phyloP scores from a whole-genome alignment of 2,329 filamentous ascomycete species.

The Claviceps quebecensis region DNA sequence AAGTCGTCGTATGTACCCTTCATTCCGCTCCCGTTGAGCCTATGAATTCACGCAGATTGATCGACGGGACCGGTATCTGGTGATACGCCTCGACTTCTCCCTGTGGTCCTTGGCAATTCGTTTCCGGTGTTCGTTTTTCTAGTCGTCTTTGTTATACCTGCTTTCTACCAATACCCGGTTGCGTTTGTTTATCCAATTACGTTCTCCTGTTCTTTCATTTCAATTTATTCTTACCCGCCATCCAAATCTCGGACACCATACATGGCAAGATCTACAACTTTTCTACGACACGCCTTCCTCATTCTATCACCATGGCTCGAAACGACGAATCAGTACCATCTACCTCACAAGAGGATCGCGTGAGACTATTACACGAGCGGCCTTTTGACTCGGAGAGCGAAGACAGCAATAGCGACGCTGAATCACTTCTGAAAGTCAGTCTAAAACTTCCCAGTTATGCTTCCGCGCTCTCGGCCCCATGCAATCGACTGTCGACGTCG shows the following conservation, averaged over 20 bases:
- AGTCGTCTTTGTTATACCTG: background rate
- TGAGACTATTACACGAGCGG: conserved; percentile 30
- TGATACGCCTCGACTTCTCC: background rate
- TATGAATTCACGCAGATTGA: background rate
- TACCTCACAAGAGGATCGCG: conserved; percentile 29
- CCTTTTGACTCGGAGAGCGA: conserved; percentile 32
- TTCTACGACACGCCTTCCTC: background rate
- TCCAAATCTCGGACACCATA: background rate
- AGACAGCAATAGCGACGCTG: conserved; percentile 22
- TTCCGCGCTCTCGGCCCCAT: conserved; percentile 16
- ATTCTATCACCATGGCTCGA: conserved; percentile 26
- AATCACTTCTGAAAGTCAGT: conserved; percentile 19
- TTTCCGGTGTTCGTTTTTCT: background rate
- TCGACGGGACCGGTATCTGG: background rate
- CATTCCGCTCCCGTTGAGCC: background rate
- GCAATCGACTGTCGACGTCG: conserved; percentile 18
- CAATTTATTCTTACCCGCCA: background rate
- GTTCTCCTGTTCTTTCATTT: background rate
- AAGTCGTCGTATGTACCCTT: background rate
- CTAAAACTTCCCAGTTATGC: conserved; percentile 6
- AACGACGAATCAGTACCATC: conserved; percentile 21
- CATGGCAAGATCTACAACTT: background rate
- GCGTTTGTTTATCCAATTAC: background rate
- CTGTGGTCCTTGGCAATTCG: background rate
- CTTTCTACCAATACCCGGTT: background rate